These are phyloP conservation scores for Populus trichocarpa DNA, from an alignment of 441 rosid species.

Conservation along the genomic window DNA sequence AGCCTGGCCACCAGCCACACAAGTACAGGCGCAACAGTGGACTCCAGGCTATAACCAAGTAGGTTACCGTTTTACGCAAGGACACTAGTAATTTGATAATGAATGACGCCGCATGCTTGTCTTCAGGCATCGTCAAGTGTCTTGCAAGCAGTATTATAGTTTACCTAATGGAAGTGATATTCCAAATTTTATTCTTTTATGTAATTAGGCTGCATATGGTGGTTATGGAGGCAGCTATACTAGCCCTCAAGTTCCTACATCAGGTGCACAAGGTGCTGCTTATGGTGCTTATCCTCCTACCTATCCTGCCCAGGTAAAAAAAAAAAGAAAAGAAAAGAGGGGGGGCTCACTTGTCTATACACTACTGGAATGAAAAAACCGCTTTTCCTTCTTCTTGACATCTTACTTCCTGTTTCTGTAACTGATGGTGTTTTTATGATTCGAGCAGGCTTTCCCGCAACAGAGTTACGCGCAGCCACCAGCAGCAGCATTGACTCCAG, in stretches of 20 bases:
- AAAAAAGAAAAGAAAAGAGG: no score
- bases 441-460: conserved; percentile 57
- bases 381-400: no score
- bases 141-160: background rate
- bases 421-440: background rate
- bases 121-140: no score
- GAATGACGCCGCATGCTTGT: no score
- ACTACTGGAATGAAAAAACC: no score
- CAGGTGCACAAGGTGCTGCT: conserved; percentile 61
- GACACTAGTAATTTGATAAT: no score
- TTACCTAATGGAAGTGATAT: background rate
- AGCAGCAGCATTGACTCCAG: conserved; percentile 50
- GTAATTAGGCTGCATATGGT: conserved; percentile 64
- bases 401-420: no score
- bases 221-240: conserved; percentile 66
- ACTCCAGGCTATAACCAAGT: conserved; percentile 79
- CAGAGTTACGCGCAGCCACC: conserved; percentile 71
- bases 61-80: background rate
- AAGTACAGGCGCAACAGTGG: conserved; percentile 44
- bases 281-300: conserved; percentile 81
- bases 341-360: no score
- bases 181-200: background rate
- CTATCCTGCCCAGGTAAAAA: conserved; percentile 72
- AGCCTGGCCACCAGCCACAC: conserved; percentile 79
- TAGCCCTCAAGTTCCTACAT: conserved; percentile 56